Base-by-base conservation (phyloP, 2,329 filamentous ascomycete genomes). In the Fusarium humuli region DNA sequence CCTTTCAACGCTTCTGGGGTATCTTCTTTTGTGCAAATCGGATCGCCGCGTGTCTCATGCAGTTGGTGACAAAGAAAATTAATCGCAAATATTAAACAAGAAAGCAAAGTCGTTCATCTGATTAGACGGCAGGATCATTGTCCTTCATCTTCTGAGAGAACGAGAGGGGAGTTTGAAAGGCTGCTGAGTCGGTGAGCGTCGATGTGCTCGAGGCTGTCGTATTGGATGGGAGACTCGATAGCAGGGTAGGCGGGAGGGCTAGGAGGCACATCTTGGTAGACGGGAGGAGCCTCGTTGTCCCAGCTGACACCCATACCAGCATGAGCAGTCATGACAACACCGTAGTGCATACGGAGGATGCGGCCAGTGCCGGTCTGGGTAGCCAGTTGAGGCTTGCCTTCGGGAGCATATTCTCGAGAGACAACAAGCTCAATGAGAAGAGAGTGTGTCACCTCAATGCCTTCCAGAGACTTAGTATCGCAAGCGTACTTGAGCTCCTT, bases 391-490 rank as follows among this genome's bases (percentile, higher is more conserved):
- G 86, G 85, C 78, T 90, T 91, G 64, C 89, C 90, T 77, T 91
- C 89, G 69, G 91, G 92, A 1, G 87, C 87, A 83, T 93, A 96
- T 79, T 98, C 95, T 80, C 98, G 94, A 4, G 93, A 92, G 23
- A 99, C 94, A 52, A 98, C 94, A 83, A 98, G 90, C 82, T 99
- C 95, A 61, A 98, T 87, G 75, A 97, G 89, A 46, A 99, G 88
- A 76, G 91, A 90, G 84, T 99, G 95, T 54, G 89, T 90, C 61
- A 97, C 89, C 75, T 92, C 90, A 72, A 94, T 90, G 56, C 94
- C 94, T 75, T 91, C 90, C 53, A 86, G 82, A 57, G 91, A 88
- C 74, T 92, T 91, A 77, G 92, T 86, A 77, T 97, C 93, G 83
- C 94, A 97, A 25, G 91, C 87, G 40, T 92, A 91, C 77, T 91